These are phyloP conservation scores for Mucor ambiguus DNA, from an alignment of 371 early-diverging fungal genomes.

Conservation along the genomic window DNA sequence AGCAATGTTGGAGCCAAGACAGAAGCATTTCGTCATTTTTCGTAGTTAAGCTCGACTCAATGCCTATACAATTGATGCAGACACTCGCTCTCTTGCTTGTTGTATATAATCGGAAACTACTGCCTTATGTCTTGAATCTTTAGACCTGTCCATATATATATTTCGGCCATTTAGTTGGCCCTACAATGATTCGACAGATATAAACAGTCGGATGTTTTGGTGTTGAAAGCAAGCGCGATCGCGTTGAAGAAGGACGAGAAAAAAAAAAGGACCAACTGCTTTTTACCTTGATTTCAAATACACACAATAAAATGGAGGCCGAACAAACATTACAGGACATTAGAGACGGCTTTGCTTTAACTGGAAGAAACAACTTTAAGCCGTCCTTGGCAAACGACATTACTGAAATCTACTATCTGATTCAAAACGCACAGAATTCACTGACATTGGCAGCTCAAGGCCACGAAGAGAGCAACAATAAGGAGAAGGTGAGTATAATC, in stretches of 20 bases:
- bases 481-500: slow-evolving; percentile 1
- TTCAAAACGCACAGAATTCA: slow-evolving; percentile 12
- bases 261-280: no score
- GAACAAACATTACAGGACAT: neutral
- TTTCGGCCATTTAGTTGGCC: no score
- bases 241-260: neutral
- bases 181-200: neutral
- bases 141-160: no score
- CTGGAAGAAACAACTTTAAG: neutral
- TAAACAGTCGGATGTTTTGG: neutral
- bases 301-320: neutral
- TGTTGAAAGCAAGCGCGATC: neutral
- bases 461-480: slow-evolving; percentile 14
- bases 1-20: no score
- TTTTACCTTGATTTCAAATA: neutral
- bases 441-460: slow-evolving; percentile 9
- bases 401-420: neutral
- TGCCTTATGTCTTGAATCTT: no score
- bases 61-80: no score
- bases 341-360: neutral
- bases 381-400: slow-evolving; percentile 1
- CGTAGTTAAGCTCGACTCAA: no score
- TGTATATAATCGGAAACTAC: no score
- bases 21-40: no score
- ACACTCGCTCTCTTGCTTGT: no score